These are phyloP conservation scores for Hansenula sp. DNA, from an alignment of 1,139 yeast species.

Conservation along the genomic window DNA sequence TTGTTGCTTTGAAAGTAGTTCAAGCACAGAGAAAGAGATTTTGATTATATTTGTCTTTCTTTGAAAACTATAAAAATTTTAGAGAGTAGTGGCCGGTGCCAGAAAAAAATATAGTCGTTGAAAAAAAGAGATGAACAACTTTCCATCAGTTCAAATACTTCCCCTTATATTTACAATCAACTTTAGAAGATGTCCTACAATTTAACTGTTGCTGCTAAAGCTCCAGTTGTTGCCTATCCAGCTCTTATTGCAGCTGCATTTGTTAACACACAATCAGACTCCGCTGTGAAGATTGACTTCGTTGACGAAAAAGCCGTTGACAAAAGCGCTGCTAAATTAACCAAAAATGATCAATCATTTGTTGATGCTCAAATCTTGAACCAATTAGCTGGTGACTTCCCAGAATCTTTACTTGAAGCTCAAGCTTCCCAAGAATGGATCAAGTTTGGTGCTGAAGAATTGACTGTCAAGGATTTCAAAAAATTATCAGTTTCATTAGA, in stretches of 20 bases:
- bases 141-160: no score
- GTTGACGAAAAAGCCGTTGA: constrained; percentile 55
- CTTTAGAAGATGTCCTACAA: constrained; percentile 22
- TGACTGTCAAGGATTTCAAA: constrained; percentile 84
- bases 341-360: constrained; percentile 30
- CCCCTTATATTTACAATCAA: not conserved
- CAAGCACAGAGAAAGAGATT: no score
- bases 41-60: no score
- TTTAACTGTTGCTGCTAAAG: constrained; percentile 79
- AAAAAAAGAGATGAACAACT: not conserved
- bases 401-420: constrained; percentile 38
- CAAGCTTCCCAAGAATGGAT: constrained; percentile 57
- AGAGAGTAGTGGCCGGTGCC: not conserved
- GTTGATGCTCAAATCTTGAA: constrained; percentile 40
- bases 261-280: constrained; percentile 51
- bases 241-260: constrained; percentile 74
- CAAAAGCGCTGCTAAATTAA: constrained; percentile 28
- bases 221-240: constrained; percentile 78
- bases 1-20: no score
- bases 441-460: constrained; percentile 62
- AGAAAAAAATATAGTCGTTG: not conserved
- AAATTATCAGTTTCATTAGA: constrained; percentile 76
- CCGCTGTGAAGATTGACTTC: constrained; percentile 57
- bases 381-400: constrained; percentile 42
- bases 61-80: not conserved